Evolutionary conservation across 495 filamentous ascomycete species (phyloP), one percentile per base, ranked within the genome.

Genomic region (Penicillium pulvis): DNA sequence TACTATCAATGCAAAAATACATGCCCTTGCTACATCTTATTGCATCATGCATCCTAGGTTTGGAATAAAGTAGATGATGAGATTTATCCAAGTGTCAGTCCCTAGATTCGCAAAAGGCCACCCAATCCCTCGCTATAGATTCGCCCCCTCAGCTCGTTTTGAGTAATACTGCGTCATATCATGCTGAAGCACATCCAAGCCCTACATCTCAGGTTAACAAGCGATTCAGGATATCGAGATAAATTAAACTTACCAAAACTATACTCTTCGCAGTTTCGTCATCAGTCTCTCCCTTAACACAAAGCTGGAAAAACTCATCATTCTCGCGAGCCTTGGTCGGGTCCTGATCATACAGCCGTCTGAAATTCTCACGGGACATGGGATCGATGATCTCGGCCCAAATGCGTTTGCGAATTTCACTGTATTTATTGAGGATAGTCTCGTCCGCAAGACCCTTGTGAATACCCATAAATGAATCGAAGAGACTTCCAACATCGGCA

Each of bases 401-500:
- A 63, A 84, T 85, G 58, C 79, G 73, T 44, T 79, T 80, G 14
- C 85, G 76, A 43, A 81, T 73, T 64, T 85, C 80, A 54, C 74
- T 77, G 63, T 86, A 87, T 50, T 80, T 67, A 42, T 83, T 80
- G 11, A 87, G 63, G 45, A 87, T 85, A n/a, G 63, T 67, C 44
- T 83, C 82, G 56, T 83, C 80, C 2, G 82, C 79, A 31, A 73
- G 68, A 1, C 77, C 79, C n/a, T 79, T 74, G 64, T 79, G 79
- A 35, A 87, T 81, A 2, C 83, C 84, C 23, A 74, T 67, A 3
- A 87, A 70, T 49, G 81, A 81, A 55, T 87, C 83, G 51, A 73
- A 82, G n/a, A 87, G 73, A 1, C 78, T 78, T 24, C 82, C 82
- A 2, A 86, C 74, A 54, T 87, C 85, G 12, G 80, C 83, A 26